These are phyloP conservation scores for Mortierella sp. DNA, from an alignment of 371 early-diverging fungal species.

Conservation along the genomic window DNA sequence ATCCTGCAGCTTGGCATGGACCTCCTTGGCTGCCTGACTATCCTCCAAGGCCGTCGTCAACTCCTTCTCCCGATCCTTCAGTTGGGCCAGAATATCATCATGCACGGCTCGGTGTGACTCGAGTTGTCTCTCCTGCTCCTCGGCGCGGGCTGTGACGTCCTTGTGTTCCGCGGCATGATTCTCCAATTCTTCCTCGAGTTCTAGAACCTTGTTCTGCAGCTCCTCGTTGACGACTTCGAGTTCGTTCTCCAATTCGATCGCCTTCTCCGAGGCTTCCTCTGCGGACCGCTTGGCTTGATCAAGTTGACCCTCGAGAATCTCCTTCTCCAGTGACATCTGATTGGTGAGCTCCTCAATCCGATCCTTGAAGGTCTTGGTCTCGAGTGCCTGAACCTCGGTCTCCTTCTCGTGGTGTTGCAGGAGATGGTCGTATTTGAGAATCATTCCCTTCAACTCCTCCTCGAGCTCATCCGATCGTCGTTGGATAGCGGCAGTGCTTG, in stretches of 20 bases:
- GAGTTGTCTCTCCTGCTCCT: slow-evolving; percentile 49
- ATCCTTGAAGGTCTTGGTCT: slow-evolving; percentile 42
- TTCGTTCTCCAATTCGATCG: slow-evolving; percentile 42
- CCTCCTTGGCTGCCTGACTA: slow-evolving; percentile 17
- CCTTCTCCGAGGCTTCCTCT: slow-evolving; percentile 34
- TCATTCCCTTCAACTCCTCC: slow-evolving; percentile 40
- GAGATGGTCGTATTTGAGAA: slow-evolving; percentile 39
- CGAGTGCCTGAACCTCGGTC: slow-evolving; percentile 23
- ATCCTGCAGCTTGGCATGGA: slow-evolving; percentile 27
- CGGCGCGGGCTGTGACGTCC: slow-evolving; percentile 23
- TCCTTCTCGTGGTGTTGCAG: slow-evolving; percentile 37
- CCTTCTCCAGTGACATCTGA: slow-evolving; percentile 34
- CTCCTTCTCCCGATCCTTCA: slow-evolving; percentile 50
- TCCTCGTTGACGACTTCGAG: slow-evolving; percentile 47
- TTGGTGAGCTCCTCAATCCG: slow-evolving; percentile 42
- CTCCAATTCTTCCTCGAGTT: slow-evolving; percentile 48
- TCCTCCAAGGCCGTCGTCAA: slow-evolving; percentile 19
- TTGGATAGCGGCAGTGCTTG: slow-evolving; percentile 13
- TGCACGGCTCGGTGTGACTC: slow-evolving; percentile 50
- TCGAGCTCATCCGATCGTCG: slow-evolving; percentile 34
- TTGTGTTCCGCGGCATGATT: slow-evolving; percentile 28
- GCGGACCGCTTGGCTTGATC: slow-evolving; percentile 29
- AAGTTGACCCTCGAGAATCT: slow-evolving; percentile 38
- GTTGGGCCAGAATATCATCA: slow-evolving; percentile 38
- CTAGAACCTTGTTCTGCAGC: slow-evolving; percentile 47